These are phyloP conservation scores for Leccinum barrowsii DNA, from an alignment of 768 basidiomycete species.

Conservation along the genomic window DNA sequence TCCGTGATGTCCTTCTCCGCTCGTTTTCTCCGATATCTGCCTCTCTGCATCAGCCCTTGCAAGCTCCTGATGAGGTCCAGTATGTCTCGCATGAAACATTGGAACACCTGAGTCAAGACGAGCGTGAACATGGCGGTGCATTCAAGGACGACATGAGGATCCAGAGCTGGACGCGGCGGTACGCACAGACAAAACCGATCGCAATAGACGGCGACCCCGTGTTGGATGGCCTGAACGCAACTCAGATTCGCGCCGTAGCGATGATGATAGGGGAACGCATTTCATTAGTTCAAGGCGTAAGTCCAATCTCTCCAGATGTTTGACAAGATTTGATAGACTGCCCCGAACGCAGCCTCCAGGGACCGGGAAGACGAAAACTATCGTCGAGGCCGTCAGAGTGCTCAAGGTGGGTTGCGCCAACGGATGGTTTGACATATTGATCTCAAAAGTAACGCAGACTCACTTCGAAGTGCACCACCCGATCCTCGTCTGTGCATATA, in stretches of 20 bases:
- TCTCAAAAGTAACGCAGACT: conserved; percentile 35
- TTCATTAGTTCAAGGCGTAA: conserved; percentile 83
- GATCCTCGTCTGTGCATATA: conserved; percentile 89
- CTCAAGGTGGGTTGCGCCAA: conserved; percentile 52
- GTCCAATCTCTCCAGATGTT: conserved; percentile 18
- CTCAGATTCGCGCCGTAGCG: conserved; percentile 81
- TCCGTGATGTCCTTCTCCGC: conserved; percentile 68
- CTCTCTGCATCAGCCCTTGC: conserved; percentile 31
- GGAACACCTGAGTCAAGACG: conserved; percentile 34
- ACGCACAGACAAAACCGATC: conserved; percentile 56
- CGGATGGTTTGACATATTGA: not conserved
- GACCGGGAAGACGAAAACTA: conserved; percentile 91
- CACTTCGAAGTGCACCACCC: conserved; percentile 83
- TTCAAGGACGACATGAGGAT: conserved; percentile 75
- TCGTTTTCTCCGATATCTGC: conserved; percentile 40
- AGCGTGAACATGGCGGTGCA: conserved; percentile 37
- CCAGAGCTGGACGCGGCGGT: conserved; percentile 76
- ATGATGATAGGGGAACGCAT: conserved; percentile 79
- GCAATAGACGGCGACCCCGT: conserved; percentile 75
- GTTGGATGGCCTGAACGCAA: conserved; percentile 59
- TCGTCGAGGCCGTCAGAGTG: conserved; percentile 77
- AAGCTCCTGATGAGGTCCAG: conserved; percentile 37
- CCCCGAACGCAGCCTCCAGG: conserved; percentile 66
- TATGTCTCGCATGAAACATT: conserved; percentile 37
- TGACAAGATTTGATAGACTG: not conserved